Evolutionary conservation across 2,329 filamentous ascomycete species (phyloP).

Genomic region (Pseudocercospora eumusae): DNA sequence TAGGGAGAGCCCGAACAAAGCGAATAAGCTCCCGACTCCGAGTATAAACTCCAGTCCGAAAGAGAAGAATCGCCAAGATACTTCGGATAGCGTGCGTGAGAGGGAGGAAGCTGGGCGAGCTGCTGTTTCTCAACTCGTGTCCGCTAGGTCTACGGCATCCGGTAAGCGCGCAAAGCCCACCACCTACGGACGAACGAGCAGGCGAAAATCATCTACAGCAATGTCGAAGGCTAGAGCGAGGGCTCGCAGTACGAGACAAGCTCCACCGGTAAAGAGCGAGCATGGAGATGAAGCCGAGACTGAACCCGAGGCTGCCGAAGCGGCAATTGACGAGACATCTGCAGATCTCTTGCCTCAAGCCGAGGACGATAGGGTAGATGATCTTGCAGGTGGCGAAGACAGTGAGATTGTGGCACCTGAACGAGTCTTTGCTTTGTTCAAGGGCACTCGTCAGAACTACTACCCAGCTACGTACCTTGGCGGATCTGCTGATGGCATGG

Average conservation of each 20-base stretch:
- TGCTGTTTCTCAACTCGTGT: slow-evolving; percentile 38
- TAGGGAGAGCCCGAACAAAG: slow-evolving; percentile 34
- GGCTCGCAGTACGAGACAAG: slow-evolving; percentile 1
- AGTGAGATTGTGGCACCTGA: slow-evolving; percentile 42
- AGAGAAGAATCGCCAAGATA: slow-evolving; percentile 20
- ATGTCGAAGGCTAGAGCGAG: slow-evolving; percentile 5
- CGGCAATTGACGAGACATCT: background rate
- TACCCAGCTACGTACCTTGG: slow-evolving; percentile 63
- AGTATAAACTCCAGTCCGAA: slow-evolving; percentile 21
- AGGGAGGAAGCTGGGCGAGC: slow-evolving; percentile 42
- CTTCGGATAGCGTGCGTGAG: slow-evolving; percentile 34
- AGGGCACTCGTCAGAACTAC: slow-evolving; percentile 53
- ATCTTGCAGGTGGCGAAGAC: background rate
- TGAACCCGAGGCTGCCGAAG: background rate
- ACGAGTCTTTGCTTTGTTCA: slow-evolving; percentile 61
- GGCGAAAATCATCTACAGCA: slow-evolving; percentile 21
- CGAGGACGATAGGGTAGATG: background rate
- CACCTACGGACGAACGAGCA: slow-evolving; percentile 22
- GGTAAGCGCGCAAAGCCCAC: slow-evolving; percentile 19
- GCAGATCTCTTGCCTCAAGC: slow-evolving; percentile 10
- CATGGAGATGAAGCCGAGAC: slow-evolving; percentile 10
- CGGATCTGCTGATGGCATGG: slow-evolving; percentile 43
- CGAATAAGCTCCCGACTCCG: slow-evolving; percentile 29
- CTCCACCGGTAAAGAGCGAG: slow-evolving; percentile 1
- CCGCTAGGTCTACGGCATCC: slow-evolving; percentile 16